Evolutionary conservation across 2,329 filamentous ascomycete species (phyloP).

Genomic region (Peltaster fructicola): DNA sequence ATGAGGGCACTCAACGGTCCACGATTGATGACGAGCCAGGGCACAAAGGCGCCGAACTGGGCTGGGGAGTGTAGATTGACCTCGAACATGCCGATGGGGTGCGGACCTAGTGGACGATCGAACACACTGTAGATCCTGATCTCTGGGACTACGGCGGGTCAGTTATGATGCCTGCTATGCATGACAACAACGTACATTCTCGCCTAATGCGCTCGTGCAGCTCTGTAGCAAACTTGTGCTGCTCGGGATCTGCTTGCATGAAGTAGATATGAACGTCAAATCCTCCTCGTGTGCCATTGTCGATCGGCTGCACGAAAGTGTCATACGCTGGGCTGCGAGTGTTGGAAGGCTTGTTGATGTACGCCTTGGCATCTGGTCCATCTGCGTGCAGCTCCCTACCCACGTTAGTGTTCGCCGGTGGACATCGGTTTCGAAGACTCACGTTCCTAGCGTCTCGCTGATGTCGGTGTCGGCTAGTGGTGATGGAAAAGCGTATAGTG

Average conservation of each 20-base stretch:
- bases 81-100: slow-evolving; percentile 79
- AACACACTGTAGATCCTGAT: slow-evolving; percentile 64
- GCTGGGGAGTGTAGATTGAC: slow-evolving; percentile 70
- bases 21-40: slow-evolving; percentile 68
- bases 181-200: slow-evolving; percentile 46
- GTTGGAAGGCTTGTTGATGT: slow-evolving; percentile 45
- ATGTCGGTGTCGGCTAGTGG: slow-evolving; percentile 27
- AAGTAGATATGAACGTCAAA: slow-evolving; percentile 87
- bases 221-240: slow-evolving; percentile 49
- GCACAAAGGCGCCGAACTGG: slow-evolving; percentile 76
- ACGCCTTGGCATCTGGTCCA: slow-evolving; percentile 59
- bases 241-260: slow-evolving; percentile 41
- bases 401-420: neutral
- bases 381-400: slow-evolving; percentile 14
- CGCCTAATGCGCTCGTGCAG: slow-evolving; percentile 62
- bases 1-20: slow-evolving; percentile 63
- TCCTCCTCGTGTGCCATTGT: slow-evolving; percentile 47
- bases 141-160: slow-evolving; percentile 53
- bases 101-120: slow-evolving; percentile 63
- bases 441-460: neutral
- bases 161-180: neutral
- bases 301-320: slow-evolving; percentile 49
- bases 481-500: slow-evolving; percentile 35
- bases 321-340: slow-evolving; percentile 49
- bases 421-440: neutral